phyloP scores from a whole-genome alignment of 1,139 yeast genomes.

The Sugiyamaella neomexicana region DNA sequence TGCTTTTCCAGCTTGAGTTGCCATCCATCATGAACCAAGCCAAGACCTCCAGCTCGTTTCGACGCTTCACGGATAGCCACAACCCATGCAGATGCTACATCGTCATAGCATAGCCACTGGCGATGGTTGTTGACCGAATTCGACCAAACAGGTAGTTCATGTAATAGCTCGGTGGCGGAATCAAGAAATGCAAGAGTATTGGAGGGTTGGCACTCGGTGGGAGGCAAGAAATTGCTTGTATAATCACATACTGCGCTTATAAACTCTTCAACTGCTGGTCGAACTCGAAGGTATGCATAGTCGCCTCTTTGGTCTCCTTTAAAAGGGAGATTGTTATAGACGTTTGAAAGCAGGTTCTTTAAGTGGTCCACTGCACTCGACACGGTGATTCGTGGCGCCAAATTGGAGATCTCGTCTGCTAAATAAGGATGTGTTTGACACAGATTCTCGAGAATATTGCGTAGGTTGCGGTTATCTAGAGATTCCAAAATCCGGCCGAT shows the following conservation, averaged over 20 bases:
- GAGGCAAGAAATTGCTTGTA: constrained; percentile 76
- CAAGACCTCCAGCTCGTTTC: constrained; percentile 40
- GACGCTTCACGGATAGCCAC: constrained; percentile 56
- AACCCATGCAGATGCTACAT: constrained; percentile 74
- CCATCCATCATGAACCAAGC: constrained; percentile 55
- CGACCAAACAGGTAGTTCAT: constrained; percentile 70
- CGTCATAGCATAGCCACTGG: constrained; percentile 72
- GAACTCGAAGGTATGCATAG: constrained; percentile 83
- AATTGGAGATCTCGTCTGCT: constrained; percentile 49
- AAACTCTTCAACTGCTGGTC: constrained; percentile 72
- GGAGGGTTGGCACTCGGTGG: constrained; percentile 58
- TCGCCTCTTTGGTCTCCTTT: constrained; percentile 73
- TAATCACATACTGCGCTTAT: constrained; percentile 77
- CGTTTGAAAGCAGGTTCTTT: constrained; percentile 48
- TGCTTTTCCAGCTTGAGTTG: constrained; percentile 57
- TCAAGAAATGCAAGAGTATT: constrained; percentile 68
- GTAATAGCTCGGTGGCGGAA: constrained; percentile 62
- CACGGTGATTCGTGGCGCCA: constrained; percentile 62
- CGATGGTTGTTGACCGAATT: constrained; percentile 73
- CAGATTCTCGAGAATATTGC: constrained; percentile 52
- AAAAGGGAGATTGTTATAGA: constrained; percentile 63
- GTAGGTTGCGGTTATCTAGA: constrained; percentile 57
- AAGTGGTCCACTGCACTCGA: constrained; percentile 54
- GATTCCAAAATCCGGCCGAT: constrained; percentile 64
- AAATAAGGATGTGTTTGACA: constrained; percentile 65